Conservation (phyloP, 2,329 filamentous ascomycete genomes). For the Dothiorella sarmentorum region DNA sequence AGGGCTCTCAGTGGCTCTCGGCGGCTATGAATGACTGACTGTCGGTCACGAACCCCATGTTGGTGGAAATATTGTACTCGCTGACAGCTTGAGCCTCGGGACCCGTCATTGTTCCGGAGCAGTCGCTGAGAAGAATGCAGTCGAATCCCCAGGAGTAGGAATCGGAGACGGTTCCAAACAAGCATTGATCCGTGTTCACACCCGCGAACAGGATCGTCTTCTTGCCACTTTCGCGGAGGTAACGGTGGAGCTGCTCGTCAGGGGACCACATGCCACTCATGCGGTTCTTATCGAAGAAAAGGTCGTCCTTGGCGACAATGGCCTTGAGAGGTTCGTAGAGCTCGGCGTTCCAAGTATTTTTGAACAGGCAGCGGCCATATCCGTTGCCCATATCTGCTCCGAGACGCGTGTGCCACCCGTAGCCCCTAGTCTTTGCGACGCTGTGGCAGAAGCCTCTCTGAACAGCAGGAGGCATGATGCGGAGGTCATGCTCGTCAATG, state of each 20-base stretch:
- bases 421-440: conserved; percentile 20
- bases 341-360: conserved; percentile 42
- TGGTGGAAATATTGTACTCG: conserved; percentile 41
- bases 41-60: conserved; percentile 43
- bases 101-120: conserved; percentile 42
- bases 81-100: conserved; percentile 38
- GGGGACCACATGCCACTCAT: conserved; percentile 44
- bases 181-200: conserved; percentile 44
- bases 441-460: conserved; percentile 40
- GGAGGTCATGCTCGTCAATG: conserved; percentile 37
- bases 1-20: background rate
- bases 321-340: conserved; percentile 41
- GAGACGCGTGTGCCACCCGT: conserved; percentile 42
- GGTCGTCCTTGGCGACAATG: conserved; percentile 36
- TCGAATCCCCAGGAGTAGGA: conserved; percentile 44
- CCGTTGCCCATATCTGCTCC: conserved; percentile 36
- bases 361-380: conserved; percentile 42
- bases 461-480: conserved; percentile 41
- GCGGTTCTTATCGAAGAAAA: conserved; percentile 44
- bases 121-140: conserved; percentile 40
- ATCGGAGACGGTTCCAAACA: conserved; percentile 42
- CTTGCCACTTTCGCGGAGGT: conserved; percentile 39
- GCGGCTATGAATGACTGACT: conserved; percentile 30
- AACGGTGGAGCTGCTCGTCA: conserved; percentile 40
- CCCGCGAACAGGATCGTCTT: conserved; percentile 43